phyloP scores from a whole-genome alignment of 257 asterid genomes.

The Anisodus acutangulus region DNA sequence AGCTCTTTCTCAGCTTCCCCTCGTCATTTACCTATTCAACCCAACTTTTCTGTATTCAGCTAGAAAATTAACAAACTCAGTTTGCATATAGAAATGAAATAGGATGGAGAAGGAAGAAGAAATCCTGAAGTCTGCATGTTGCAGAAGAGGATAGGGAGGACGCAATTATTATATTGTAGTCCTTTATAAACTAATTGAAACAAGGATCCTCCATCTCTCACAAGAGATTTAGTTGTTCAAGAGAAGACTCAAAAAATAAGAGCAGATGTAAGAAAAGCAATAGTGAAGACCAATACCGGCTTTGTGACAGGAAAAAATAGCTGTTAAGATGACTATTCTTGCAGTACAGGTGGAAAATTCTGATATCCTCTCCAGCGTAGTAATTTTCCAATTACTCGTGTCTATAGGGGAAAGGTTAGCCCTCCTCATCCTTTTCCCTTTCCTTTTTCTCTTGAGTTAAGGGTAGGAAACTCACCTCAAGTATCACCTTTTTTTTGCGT shows the following conservation, averaged over 20 bases:
- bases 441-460: not conserved
- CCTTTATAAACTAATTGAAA: not conserved
- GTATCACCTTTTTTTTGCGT: too few species aligned
- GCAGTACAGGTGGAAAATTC: not conserved
- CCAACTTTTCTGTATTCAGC: not conserved
- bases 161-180: not conserved
- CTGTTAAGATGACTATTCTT: not conserved
- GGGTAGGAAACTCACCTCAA: too few species aligned
- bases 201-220: not conserved
- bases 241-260: not conserved
- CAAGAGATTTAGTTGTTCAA: conserved; percentile 15
- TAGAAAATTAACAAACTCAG: conserved; percentile 1
- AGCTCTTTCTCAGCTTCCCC: conserved; percentile 22
- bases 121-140: conserved; percentile 1
- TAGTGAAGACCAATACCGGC: not conserved
- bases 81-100: not conserved
- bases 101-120: conserved; percentile 3
- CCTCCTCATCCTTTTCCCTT: not conserved
- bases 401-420: not conserved
- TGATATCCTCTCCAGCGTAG: not conserved
- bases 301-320: not conserved
- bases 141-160: conserved; percentile 18
- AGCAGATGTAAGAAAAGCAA: not conserved
- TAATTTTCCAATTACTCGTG: not conserved
- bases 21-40: not conserved